Evolutionary conservation across 1,139 yeast species (phyloP), one percentile per base, ranked within the genome.

Genomic region (Geotrichum aggregatum): DNA sequence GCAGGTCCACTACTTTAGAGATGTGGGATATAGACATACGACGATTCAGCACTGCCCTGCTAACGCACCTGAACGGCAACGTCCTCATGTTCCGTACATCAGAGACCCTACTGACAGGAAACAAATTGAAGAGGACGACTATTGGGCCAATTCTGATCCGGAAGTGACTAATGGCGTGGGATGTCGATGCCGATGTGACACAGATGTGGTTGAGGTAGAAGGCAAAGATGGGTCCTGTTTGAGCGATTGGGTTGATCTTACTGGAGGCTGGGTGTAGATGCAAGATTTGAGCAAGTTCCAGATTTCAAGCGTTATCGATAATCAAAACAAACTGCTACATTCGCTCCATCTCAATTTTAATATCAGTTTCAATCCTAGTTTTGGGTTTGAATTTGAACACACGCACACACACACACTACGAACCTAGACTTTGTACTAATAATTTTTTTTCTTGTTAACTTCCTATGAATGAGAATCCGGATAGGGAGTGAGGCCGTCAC

Each of bases 1-100:
- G 3, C 87, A 88, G 54, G 73, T 89, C 11, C 97, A 89, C 69
- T 89, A 89, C 68, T 89, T 89, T 70, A 72, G 96, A 59, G 97
- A 89, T 63, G 84, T 89, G 59, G 97, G 96, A 0, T 89, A 89
- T 66, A 74, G 80, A 52, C 97, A 89, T 65, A 78, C 92, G 0
- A 78, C 83, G 0, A 71, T 89, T 53, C 83, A 78, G 45, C 97
- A 89, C 68, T 91, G 97, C 72, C 97, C 97, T 0, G 72, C 73
- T 5, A 89, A 89, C 65, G 77, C 80, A 2, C 65, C 64, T 2
- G 61, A 58, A 13, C 57, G 61, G 7, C 67, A 64, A 44, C 57
- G 61, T 35, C 66, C 69, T 5, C 66, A 63, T 14, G 54, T 64
- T 19, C 71, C 72, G 10, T 66, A 66, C 52, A 59, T 65, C 31